Percentiles rank a stretch among this genome's conserved stretches.
phyloP scores from a whole-genome alignment of 2,329 filamentous ascomycete species.

The Sporothrix pallida region DNA sequence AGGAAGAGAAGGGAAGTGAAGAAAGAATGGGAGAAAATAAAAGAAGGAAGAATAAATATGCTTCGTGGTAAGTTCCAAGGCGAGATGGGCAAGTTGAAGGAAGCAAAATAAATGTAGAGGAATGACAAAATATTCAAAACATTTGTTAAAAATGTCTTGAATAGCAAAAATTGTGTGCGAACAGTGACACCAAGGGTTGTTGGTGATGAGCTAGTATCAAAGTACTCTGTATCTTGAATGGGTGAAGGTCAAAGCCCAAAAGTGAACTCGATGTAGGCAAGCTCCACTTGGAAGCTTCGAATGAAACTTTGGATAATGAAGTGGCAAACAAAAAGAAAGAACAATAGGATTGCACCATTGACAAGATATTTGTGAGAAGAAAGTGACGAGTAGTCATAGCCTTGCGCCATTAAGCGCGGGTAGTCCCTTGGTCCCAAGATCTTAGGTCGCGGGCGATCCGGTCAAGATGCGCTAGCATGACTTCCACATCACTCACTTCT shows the following conservation, averaged over 20 bases:
- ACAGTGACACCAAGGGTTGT: not conserved
- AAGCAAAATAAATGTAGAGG: not conserved
- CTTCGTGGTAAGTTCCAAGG: not conserved
- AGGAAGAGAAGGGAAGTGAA: not conserved
- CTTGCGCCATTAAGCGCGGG: not conserved
- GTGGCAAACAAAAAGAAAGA: too few relatives aligned
- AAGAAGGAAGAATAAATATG: conserved; percentile 9
- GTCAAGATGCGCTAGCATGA: conserved; percentile 12
- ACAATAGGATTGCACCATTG: conserved; percentile 11
- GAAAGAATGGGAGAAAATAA: not conserved
- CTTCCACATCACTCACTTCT: not conserved
- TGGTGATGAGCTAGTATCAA: not conserved
- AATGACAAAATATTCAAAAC: not conserved
- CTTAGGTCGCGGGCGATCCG: not conserved
- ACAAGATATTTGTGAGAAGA: conserved; percentile 13
- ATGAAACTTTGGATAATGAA: not conserved
- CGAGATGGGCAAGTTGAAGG: not conserved
- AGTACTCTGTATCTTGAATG: not conserved
- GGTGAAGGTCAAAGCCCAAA: not conserved
- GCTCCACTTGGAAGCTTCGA: not conserved
- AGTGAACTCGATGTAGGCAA: too few relatives aligned
- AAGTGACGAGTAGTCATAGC: not conserved
- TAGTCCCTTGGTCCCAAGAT: not conserved
- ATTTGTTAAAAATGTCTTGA: not conserved
- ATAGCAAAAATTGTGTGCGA: not conserved